phyloP scores from a whole-genome alignment of 164 flowering plant genomes.

The Stephania yunnanensis region DNA sequence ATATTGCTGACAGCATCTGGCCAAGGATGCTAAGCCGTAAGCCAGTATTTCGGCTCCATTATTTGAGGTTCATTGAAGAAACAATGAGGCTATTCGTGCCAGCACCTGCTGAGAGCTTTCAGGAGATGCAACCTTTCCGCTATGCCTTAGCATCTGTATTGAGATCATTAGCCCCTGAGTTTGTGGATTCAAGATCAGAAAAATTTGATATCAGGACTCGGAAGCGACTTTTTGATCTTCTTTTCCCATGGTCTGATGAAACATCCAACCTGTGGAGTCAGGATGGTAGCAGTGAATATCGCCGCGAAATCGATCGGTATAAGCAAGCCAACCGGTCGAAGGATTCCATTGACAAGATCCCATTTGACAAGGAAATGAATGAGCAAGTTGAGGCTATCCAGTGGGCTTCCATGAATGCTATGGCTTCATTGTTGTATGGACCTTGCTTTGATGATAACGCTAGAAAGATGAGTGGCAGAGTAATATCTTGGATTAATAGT shows the following conservation, averaged over 20 bases:
- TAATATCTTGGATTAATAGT: conserved; percentile 90
- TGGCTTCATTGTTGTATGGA: conserved; percentile 93
- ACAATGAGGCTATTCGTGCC: conserved; percentile 52
- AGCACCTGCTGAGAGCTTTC: conserved; percentile 71
- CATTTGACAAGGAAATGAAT: conserved; percentile 86
- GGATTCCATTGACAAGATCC: conserved; percentile 86
- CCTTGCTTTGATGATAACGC: conserved; percentile 99
- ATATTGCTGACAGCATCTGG: conserved; percentile 94
- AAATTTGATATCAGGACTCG: conserved; percentile 84
- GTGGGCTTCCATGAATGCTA: conserved; percentile 97
- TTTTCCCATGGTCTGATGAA: conserved; percentile 94
- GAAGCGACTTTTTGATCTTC: conserved; percentile 86
- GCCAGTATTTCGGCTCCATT: conserved; percentile 81
- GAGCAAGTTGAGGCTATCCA: conserved; percentile 97
- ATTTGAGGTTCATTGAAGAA: conserved; percentile 87
- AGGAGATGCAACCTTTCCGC: conserved; percentile 89
- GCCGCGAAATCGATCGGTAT: conserved; percentile 91
- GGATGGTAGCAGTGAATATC: conserved; percentile 80
- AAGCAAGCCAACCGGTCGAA: conserved; percentile 89
- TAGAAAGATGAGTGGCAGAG: conserved; percentile 94
- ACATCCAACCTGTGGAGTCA: conserved; percentile 71
- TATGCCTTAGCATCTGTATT: conserved; percentile 89
- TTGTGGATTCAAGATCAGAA: conserved; percentile 89
- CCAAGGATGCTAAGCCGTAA: conserved; percentile 83
- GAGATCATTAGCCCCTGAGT: conserved; percentile 85